A percentile compares a stretch with the other conserved stretches of the same genome.
Conservation (phyloP, 1,284 basidiomycete genomes). For the Thelephora terrestris region DNA sequence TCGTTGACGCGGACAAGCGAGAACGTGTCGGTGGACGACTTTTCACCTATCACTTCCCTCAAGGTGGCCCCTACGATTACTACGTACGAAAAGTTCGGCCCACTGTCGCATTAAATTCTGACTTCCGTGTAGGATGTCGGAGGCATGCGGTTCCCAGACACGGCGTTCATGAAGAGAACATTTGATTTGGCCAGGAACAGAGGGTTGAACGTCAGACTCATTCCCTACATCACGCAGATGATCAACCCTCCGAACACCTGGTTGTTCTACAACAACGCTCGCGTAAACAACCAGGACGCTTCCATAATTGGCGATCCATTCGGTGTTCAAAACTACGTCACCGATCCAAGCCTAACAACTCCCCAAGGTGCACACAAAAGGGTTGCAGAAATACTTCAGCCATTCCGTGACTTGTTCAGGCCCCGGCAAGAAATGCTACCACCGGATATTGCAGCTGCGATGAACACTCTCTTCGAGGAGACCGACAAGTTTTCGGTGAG, state of each 20-base stretch:
- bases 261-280: neutral
- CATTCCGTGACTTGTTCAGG: neutral
- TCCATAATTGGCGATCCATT: neutral
- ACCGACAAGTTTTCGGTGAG: neutral
- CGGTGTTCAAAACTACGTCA: neutral
- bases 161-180: constrained; percentile 19
- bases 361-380: constrained; percentile 12
- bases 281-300: neutral
- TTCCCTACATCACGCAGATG: neutral
- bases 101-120: neutral
- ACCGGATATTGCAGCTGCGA: constrained; percentile 7
- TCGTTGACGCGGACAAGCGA: constrained; percentile 20
- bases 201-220: neutral
- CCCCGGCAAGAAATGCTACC: constrained; percentile 18
- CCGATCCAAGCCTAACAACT: constrained; percentile 11
- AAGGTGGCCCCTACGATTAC: constrained; percentile 7
- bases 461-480: no score
- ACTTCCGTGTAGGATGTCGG: constrained; percentile 5
- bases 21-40: constrained; percentile 23
- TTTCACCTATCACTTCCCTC: constrained; percentile 21
- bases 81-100: constrained; percentile 4
- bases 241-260: neutral
- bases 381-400: constrained; percentile 3
- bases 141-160: constrained; percentile 27
- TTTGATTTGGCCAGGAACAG: constrained; percentile 13